Evolutionary conservation across 2,329 filamentous ascomycete genomes (phyloP).

Genomic region (Epichloe amarillans): DNA sequence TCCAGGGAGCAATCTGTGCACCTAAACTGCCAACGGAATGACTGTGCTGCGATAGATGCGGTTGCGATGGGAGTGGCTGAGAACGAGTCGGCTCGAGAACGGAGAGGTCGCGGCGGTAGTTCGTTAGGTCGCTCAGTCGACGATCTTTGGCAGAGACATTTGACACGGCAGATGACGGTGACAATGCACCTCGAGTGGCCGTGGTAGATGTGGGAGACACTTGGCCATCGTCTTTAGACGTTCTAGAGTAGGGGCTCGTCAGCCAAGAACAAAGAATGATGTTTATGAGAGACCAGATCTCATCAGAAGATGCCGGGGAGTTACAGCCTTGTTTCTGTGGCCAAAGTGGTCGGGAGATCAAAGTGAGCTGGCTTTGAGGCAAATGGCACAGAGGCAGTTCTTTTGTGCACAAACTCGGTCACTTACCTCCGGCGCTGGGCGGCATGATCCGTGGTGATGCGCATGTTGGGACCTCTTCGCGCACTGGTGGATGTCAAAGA

Average conservation of each 20-base stretch:
- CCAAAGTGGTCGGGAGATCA: not conserved
- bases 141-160: constrained; percentile 36
- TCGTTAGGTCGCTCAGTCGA: constrained; percentile 47
- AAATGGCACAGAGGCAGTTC: not conserved
- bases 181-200: constrained; percentile 31
- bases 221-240: constrained; percentile 26
- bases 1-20: constrained; percentile 46
- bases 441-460: constrained; percentile 27
- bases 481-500: constrained; percentile 16
- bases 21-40: constrained; percentile 38
- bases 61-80: constrained; percentile 32
- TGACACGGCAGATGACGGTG: constrained; percentile 29
- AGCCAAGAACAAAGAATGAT: not conserved
- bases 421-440: constrained; percentile 27
- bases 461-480: constrained; percentile 14
- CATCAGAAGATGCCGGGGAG: not conserved
- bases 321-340: not conserved
- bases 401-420: not conserved
- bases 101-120: constrained; percentile 60
- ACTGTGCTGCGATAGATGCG: constrained; percentile 34
- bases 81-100: constrained; percentile 51
- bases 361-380: not conserved
- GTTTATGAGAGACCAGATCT: not conserved
- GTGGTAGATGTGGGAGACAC: constrained; percentile 36
- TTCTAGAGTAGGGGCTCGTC: constrained; percentile 9